phyloP scores from a whole-genome alignment of 805 yeast genomes.

The Candida sithepensis region DNA sequence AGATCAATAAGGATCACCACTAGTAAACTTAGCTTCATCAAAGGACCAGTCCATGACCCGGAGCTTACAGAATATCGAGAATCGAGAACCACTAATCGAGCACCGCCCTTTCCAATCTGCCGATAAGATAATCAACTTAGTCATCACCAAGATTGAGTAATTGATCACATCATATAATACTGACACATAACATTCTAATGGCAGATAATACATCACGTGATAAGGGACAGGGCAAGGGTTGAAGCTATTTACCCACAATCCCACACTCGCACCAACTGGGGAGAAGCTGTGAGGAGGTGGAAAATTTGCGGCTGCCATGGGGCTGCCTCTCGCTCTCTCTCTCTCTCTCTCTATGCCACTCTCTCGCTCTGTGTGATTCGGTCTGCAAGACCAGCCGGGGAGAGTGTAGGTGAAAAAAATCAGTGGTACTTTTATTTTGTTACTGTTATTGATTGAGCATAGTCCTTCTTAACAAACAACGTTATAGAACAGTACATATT shows the following conservation, averaged over 20 bases:
- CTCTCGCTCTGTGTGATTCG: background rate
- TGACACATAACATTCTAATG: no score
- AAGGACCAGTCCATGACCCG: no score
- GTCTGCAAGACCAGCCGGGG: background rate
- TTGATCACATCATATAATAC: no score
- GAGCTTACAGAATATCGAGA: no score
- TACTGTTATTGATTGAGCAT: background rate
- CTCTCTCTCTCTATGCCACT: background rate
- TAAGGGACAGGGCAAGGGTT: background rate
- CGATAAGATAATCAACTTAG: no score
- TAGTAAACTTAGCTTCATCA: no score
- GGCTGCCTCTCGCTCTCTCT: background rate
- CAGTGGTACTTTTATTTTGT: background rate
- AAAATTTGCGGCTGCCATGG: background rate
- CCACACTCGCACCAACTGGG: background rate
- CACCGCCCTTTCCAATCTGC: no score
- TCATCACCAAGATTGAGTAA: no score
- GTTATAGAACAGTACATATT: constrained; percentile 9
- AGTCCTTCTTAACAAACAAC: background rate
- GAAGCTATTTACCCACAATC: background rate
- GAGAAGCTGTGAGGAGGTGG: background rate
- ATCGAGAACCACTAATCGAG: no score
- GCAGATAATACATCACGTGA: background rate
- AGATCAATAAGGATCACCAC: no score
- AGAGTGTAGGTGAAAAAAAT: background rate